Conservation (phyloP, 139 green algal genomes). For the Auxenochlorella protothecoides region DNA sequence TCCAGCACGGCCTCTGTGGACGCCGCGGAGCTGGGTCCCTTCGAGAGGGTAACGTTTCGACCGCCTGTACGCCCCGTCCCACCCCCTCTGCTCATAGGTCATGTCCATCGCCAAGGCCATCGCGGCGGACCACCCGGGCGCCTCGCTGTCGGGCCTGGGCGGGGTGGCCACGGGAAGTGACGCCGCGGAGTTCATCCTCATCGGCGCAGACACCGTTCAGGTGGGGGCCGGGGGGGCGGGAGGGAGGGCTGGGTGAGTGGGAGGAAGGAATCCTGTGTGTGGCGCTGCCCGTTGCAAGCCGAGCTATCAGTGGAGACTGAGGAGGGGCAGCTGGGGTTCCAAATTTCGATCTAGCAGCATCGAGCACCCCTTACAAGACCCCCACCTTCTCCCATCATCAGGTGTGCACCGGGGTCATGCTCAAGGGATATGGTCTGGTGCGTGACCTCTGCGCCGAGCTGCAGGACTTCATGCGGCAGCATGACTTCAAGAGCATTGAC, state of each 20-base stretch:
- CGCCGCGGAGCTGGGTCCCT: too few relatives aligned
- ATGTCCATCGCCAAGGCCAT: conserved; percentile 55
- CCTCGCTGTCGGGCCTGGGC: conserved; percentile 70
- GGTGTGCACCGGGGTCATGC: conserved; percentile 97
- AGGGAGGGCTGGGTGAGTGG: background rate
- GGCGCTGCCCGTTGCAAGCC: too few relatives aligned
- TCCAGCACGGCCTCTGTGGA: too few relatives aligned
- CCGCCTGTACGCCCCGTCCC: background rate
- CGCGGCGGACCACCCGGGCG: conserved; percentile 41
- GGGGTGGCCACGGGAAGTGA: conserved; percentile 86
- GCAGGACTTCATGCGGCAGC: conserved; percentile 68
- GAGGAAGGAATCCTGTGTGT: too few relatives aligned
- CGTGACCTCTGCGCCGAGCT: conserved; percentile 82
- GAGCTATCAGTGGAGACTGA: background rate
- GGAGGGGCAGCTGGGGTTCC: background rate
- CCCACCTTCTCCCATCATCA: conserved; percentile 25
- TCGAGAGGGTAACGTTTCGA: background rate
- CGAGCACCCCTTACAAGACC: background rate
- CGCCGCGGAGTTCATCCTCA: conserved; percentile 92
- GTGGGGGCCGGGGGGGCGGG: conserved; percentile 21
- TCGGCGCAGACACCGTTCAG: conserved; percentile 89
- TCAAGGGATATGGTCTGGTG: conserved; percentile 89
- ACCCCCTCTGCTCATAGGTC: conserved; percentile 22
- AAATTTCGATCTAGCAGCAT: background rate
- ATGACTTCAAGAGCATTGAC: conserved; percentile 71